Evolutionary conservation across 75 land plant species (phyloP).

Genomic region (Larix kaempferi): DNA sequence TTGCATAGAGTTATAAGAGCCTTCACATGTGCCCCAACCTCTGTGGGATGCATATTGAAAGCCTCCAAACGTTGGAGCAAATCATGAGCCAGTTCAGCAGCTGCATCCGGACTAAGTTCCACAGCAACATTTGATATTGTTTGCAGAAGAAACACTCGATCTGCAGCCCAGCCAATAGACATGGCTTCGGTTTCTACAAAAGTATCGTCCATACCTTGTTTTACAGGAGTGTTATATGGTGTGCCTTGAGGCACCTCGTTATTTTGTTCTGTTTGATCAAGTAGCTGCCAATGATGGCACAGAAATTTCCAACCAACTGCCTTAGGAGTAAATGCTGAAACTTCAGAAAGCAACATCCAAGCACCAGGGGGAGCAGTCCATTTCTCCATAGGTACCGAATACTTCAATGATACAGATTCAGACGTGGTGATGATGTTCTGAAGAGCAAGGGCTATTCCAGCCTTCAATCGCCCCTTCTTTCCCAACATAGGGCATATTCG

Average conservation of each 20-base stretch:
- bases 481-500: constrained; percentile 75
- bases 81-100: constrained; percentile 75
- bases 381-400: constrained; percentile 27
- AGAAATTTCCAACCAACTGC: constrained; percentile 78
- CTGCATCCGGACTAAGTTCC: constrained; percentile 78
- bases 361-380: constrained; percentile 80
- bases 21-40: constrained; percentile 91
- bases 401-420: constrained; percentile 45
- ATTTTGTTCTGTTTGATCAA: constrained; percentile 33
- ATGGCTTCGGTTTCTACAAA: constrained; percentile 15
- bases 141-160: constrained; percentile 71
- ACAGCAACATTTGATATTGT: constrained; percentile 82
- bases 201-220: constrained; percentile 5
- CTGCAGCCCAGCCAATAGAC: constrained; percentile 65
- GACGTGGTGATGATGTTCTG: constrained; percentile 69
- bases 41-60: constrained; percentile 87
- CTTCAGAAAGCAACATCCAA: constrained; percentile 85
- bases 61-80: constrained; percentile 60
- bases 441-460: constrained; percentile 54
- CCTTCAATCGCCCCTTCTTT: constrained; percentile 58
- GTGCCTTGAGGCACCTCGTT: constrained; percentile 10
- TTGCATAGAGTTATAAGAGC: constrained; percentile 78
- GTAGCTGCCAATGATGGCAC: constrained; percentile 77
- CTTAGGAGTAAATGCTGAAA: constrained; percentile 71
- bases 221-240: constrained; percentile 8